Conservation (phyloP, 441 rosid species). For the Populus hybrid region DNA sequence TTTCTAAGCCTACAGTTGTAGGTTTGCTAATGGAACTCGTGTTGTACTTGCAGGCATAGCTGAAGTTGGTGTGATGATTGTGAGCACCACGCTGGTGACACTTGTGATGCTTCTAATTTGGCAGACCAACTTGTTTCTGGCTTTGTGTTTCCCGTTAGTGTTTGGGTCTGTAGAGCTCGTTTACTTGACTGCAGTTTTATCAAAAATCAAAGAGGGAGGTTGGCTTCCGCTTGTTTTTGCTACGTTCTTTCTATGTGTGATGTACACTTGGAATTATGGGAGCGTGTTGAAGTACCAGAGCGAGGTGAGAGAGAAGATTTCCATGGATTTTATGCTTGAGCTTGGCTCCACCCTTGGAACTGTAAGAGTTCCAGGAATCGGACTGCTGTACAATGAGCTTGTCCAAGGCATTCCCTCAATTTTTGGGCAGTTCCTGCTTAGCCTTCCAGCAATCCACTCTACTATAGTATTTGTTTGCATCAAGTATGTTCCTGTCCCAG, state of each 20-base stretch:
- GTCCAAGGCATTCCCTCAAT: constrained; percentile 92
- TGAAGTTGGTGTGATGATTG: constrained; percentile 95
- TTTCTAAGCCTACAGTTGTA: background rate
- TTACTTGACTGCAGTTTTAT: constrained; percentile 74
- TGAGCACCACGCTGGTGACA: constrained; percentile 75
- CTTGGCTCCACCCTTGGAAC: constrained; percentile 86
- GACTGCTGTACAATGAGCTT: constrained; percentile 82
- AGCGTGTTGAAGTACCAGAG: constrained; percentile 87
- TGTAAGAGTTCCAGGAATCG: constrained; percentile 77
- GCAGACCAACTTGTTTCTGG: constrained; percentile 78
- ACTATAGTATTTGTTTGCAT: constrained; percentile 83
- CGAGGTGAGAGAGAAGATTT: constrained; percentile 83
- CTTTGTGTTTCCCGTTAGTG: constrained; percentile 65
- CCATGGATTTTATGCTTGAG: constrained; percentile 81
- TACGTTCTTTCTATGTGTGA: constrained; percentile 57
- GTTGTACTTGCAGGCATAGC: constrained; percentile 71
- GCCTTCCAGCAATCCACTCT: constrained; percentile 89
- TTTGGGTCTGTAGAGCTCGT: constrained; percentile 77
- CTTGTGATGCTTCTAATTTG: constrained; percentile 92
- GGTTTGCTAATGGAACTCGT: constrained; percentile 2
- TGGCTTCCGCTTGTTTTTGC: constrained; percentile 95
- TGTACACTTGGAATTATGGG: constrained; percentile 97
- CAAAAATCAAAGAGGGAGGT: constrained; percentile 76
- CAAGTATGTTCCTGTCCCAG: constrained; percentile 89
- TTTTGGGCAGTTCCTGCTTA: constrained; percentile 76